Evolutionary conservation across 495 filamentous ascomycete genomes (phyloP).

Genomic region (Aspergillus baeticus): DNA sequence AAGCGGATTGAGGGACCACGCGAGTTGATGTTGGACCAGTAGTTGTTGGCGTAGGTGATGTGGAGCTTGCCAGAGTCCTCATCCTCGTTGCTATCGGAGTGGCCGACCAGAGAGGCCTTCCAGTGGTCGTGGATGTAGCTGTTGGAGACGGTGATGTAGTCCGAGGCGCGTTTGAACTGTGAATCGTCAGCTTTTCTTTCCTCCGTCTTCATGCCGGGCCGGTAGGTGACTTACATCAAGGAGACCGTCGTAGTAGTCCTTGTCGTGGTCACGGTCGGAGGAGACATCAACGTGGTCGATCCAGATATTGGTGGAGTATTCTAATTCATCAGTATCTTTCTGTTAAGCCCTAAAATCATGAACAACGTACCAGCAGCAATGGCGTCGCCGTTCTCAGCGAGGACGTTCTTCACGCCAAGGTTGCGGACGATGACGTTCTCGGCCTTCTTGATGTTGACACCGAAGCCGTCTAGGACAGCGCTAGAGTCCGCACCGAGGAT

Average conservation of each 20-base stretch:
- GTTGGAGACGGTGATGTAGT: conserved; percentile 52
- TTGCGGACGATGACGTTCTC: conserved; percentile 66
- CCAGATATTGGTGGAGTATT: conserved; percentile 61
- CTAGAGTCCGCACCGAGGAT: conserved; percentile 46
- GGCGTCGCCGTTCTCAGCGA: conserved; percentile 58
- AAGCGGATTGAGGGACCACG: conserved; percentile 61
- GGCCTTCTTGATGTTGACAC: conserved; percentile 43
- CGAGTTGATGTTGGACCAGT: conserved; percentile 60
- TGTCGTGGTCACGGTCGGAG: conserved; percentile 52
- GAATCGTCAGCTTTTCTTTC: neutral
- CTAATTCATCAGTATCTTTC: conserved; percentile 20
- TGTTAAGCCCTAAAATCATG: neutral
- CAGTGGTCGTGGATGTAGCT: conserved; percentile 60
- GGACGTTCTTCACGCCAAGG: conserved; percentile 57
- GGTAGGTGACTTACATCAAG: conserved; percentile 49
- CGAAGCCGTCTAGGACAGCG: conserved; percentile 32
- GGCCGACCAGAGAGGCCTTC: conserved; percentile 63
- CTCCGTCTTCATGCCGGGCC: neutral
- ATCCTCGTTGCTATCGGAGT: conserved; percentile 44
- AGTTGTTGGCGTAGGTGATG: conserved; percentile 63
- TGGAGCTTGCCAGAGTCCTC: conserved; percentile 54
- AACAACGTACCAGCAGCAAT: conserved; percentile 49
- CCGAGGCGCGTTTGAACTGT: conserved; percentile 45
- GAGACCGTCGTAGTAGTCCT: conserved; percentile 69
- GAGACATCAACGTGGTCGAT: conserved; percentile 68